These are phyloP conservation scores for Gremmenia infestans DNA, from an alignment of 2,329 filamentous ascomycete species.

Conservation along the genomic window DNA sequence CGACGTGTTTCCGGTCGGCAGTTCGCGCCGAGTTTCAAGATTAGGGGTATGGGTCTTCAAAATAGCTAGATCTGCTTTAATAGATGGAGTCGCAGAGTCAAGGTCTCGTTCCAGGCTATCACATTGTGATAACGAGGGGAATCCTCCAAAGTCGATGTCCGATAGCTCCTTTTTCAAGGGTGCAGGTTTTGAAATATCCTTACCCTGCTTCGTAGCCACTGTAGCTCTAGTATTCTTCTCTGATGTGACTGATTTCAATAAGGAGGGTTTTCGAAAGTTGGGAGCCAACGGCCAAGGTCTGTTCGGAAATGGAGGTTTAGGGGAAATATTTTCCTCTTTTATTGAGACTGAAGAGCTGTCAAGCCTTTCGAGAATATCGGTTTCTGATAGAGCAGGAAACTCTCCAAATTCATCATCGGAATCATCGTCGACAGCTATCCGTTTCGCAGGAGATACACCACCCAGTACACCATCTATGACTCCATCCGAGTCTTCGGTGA, in stretches of 20 bases:
- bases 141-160: conserved; percentile 4
- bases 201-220: not conserved
- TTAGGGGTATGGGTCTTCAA: not conserved
- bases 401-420: conserved; percentile 32
- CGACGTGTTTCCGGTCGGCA: not conserved
- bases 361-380: conserved; percentile 22
- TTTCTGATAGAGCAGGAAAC: conserved; percentile 29
- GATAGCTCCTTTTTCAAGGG: not conserved
- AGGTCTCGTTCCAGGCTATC: not conserved
- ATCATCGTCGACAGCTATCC: conserved; percentile 8
- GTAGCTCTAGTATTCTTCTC: not conserved
- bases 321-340: not conserved
- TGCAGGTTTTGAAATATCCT: not conserved
- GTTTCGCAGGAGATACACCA: conserved; percentile 4
- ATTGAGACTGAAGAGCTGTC: conserved; percentile 13
- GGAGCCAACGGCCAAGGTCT: not conserved
- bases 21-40: not conserved
- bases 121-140: conserved; percentile 2
- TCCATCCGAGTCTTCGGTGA: conserved; percentile 18
- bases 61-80: not conserved
- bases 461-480: not conserved
- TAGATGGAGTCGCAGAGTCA: not conserved
- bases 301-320: not conserved
- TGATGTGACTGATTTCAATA: not conserved
- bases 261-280: not conserved